Evolutionary conservation across 768 basidiomycete species (phyloP).

Genomic region (Tulasnella sp.): DNA sequence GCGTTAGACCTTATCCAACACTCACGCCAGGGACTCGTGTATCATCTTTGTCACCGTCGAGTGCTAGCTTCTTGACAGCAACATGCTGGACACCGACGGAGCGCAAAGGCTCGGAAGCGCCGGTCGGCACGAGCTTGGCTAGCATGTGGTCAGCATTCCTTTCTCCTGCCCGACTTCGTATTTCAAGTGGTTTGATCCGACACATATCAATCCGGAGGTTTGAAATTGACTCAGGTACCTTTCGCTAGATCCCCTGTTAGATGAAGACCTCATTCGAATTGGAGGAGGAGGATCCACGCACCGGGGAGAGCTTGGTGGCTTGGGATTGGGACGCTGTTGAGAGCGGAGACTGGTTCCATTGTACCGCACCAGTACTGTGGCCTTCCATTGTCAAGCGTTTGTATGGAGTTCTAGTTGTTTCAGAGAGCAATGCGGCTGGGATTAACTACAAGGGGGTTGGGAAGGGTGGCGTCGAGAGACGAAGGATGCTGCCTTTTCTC

Average conservation of each 20-base stretch:
- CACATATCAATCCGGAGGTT: neutral
- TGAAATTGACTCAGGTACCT: neutral
- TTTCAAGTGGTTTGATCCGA: neutral
- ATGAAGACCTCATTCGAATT: neutral
- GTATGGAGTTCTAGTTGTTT: too few species aligned
- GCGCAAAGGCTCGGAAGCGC: neutral
- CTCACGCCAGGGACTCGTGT: neutral
- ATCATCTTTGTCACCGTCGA: neutral
- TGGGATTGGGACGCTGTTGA: too few species aligned
- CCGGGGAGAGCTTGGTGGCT: neutral
- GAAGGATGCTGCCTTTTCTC: too few species aligned
- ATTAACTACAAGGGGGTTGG: too few species aligned
- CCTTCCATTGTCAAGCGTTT: too few species aligned
- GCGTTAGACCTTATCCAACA: neutral
- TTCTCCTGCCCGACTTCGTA: neutral
- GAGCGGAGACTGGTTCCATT: too few species aligned
- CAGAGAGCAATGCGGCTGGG: too few species aligned
- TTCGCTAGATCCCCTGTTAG: neutral
- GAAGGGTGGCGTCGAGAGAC: too few species aligned
- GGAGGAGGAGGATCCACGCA: neutral
- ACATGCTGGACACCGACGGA: neutral
- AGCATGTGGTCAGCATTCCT: neutral
- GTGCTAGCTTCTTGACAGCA: neutral
- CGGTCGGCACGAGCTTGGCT: neutral
- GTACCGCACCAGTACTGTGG: too few species aligned